Conservation (phyloP, 257 asterid genomes). For the Solanum virginianum region DNA sequence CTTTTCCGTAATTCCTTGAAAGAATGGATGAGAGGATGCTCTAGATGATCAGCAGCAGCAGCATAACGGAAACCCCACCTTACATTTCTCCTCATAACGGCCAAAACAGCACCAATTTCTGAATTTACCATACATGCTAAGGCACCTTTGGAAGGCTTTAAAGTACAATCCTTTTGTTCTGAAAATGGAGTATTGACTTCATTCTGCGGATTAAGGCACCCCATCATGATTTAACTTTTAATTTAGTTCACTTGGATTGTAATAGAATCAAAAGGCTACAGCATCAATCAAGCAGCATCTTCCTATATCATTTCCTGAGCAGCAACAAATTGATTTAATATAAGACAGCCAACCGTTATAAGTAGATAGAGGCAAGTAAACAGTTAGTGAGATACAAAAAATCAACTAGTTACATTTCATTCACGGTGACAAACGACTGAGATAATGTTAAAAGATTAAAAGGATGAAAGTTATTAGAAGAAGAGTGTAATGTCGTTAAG, state of each 20-base stretch:
- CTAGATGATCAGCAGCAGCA: background rate
- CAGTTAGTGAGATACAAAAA: background rate
- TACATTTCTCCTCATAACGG: constrained; percentile 4
- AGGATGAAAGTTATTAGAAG: background rate
- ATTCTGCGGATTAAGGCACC: background rate
- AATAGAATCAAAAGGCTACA: background rate
- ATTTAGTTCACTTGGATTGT: background rate
- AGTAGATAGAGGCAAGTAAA: background rate
- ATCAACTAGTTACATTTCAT: background rate
- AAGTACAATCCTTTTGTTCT: background rate
- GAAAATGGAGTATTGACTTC: background rate
- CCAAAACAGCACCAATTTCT: constrained; percentile 4
- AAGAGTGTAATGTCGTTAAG: background rate
- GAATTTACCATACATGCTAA: constrained; percentile 4
- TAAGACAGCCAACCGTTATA: background rate
- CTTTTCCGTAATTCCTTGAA: background rate
- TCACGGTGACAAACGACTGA: background rate
- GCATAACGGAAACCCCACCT: constrained; percentile 1
- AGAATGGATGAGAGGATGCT: constrained; percentile 3
- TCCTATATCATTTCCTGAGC: background rate
- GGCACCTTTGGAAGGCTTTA: background rate
- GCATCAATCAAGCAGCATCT: background rate
- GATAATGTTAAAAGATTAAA: background rate
- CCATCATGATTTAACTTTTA: background rate
- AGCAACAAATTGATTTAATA: background rate